Percentiles rank a stretch among this genome's conserved stretches.
phyloP scores from a whole-genome alignment of 768 basidiomycete species.

The Amanita rubescens region DNA sequence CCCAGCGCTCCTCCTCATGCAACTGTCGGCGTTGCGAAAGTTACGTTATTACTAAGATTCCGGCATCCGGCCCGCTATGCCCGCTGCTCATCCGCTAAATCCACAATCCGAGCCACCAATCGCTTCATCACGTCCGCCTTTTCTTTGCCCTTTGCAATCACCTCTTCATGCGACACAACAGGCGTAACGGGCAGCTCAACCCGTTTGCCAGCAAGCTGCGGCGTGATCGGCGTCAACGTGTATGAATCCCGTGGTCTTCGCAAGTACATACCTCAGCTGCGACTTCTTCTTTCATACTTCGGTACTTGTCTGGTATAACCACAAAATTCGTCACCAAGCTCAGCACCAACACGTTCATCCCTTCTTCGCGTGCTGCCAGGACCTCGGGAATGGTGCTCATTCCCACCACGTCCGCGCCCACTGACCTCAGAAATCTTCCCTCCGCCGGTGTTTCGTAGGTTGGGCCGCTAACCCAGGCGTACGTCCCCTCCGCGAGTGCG shows the following conservation, averaged over 20 bases:
- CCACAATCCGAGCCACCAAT: constrained; percentile 62
- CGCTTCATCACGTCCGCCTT: constrained; percentile 68
- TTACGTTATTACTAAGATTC: background rate
- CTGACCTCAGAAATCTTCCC: constrained; percentile 63
- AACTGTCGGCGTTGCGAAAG: background rate
- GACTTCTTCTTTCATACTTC: constrained; percentile 68
- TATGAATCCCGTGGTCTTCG: background rate
- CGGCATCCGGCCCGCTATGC: background rate
- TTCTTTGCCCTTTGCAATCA: constrained; percentile 52
- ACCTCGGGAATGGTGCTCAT: constrained; percentile 95
- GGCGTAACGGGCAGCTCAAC: constrained; percentile 32
- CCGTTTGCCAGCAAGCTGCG: constrained; percentile 54
- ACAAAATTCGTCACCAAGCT: constrained; percentile 86
- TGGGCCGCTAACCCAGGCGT: constrained; percentile 88
- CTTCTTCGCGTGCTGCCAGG: constrained; percentile 68
- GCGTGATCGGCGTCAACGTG: background rate
- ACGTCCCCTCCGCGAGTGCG: constrained; percentile 73
- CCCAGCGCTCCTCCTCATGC: background rate
- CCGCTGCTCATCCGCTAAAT: constrained; percentile 12
- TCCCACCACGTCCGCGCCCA: constrained; percentile 86
- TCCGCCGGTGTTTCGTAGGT: constrained; percentile 89
- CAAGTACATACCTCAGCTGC: constrained; percentile 58
- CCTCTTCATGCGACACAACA: constrained; percentile 74
- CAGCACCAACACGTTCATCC: constrained; percentile 67
- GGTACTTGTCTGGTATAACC: constrained; percentile 58